These are phyloP conservation scores for Neodidymelliopsis sp. DNA, from an alignment of 2,329 filamentous ascomycete genomes.

Conservation along the genomic window DNA sequence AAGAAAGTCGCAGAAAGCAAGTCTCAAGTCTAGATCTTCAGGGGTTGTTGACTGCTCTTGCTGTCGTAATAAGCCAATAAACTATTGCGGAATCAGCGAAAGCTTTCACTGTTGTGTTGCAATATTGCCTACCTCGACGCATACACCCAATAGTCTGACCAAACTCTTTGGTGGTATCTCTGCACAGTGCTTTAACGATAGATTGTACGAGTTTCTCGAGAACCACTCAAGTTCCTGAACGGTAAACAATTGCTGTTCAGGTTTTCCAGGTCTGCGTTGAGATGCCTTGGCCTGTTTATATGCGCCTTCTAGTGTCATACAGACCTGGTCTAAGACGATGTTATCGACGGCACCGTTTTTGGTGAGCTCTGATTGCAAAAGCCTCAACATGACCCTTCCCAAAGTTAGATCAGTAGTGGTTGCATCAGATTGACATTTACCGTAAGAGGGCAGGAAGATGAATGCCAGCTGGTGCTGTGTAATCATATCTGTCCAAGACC, in stretches of 20 bases:
- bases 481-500: conserved; percentile 65
- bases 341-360: conserved; percentile 36
- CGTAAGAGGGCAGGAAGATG: conserved; percentile 71
- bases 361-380: conserved; percentile 55
- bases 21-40: conserved; percentile 64
- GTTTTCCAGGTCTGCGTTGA: conserved; percentile 52
- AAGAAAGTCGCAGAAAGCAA: conserved; percentile 76
- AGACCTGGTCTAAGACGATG: conserved; percentile 58
- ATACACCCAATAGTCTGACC: conserved; percentile 61
- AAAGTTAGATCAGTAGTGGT: conserved; percentile 16
- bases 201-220: conserved; percentile 80
- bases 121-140: conserved; percentile 47
- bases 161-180: conserved; percentile 64
- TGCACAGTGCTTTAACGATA: conserved; percentile 69
- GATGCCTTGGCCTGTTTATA: conserved; percentile 56
- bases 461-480: conserved; percentile 56
- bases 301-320: conserved; percentile 61
- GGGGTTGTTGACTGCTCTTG: conserved; percentile 27
- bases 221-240: conserved; percentile 81
- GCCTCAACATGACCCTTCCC: conserved; percentile 53
- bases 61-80: conserved; percentile 50
- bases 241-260: conserved; percentile 60
- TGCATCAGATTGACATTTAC: conserved; percentile 51
- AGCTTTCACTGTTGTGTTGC: background rate
- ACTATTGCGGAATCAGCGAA: conserved; percentile 31